A percentile compares a stretch with the other conserved stretches of the same genome.
Evolutionary conservation across 129 eudicot species (phyloP).

Genomic region (Cynara cardunculus): DNA sequence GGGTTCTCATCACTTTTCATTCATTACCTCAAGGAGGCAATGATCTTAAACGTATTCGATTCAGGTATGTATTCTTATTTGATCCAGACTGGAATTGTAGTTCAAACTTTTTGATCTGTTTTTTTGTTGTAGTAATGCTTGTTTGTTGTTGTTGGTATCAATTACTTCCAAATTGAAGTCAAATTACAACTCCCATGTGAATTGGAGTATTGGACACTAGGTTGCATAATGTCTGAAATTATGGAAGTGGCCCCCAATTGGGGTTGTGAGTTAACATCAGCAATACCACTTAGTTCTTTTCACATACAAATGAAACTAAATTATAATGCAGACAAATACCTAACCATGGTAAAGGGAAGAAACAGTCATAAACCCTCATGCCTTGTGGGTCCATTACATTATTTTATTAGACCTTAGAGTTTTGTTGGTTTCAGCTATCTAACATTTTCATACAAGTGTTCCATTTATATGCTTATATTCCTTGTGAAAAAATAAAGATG

Average conservation of each 20-base stretch:
- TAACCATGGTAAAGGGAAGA: conserved; percentile 17
- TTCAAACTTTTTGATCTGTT: conserved; percentile 28
- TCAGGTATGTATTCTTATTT: conserved; percentile 50
- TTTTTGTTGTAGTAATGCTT: conserved; percentile 2
- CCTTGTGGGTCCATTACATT: conserved; percentile 31
- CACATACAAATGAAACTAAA: conserved; percentile 32
- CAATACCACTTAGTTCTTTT: conserved; percentile 21
- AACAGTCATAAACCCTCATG: conserved; percentile 21
- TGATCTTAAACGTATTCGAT: conserved; percentile 78
- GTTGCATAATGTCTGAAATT: conserved; percentile 32
- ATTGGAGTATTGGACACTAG: conserved; percentile 23
- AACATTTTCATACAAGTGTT: conserved; percentile 7
- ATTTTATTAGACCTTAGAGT: neutral
- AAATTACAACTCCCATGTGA: conserved; percentile 38
- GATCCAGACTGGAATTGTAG: conserved; percentile 12
- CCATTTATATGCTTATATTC: conserved; percentile 13
- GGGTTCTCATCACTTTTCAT: conserved; percentile 80
- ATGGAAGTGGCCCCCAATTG: conserved; percentile 46
- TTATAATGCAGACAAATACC: conserved; percentile 29
- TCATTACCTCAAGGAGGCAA: conserved; percentile 73
- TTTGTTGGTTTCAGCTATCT: conserved; percentile 18
- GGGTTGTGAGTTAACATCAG: conserved; percentile 28
- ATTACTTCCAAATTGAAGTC: conserved; percentile 21
- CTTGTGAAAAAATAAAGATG: neutral
- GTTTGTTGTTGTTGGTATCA: conserved; percentile 19